Evolutionary conservation across 306 rosid species (phyloP).

Genomic region (Sphenostylis stenocarpa): DNA sequence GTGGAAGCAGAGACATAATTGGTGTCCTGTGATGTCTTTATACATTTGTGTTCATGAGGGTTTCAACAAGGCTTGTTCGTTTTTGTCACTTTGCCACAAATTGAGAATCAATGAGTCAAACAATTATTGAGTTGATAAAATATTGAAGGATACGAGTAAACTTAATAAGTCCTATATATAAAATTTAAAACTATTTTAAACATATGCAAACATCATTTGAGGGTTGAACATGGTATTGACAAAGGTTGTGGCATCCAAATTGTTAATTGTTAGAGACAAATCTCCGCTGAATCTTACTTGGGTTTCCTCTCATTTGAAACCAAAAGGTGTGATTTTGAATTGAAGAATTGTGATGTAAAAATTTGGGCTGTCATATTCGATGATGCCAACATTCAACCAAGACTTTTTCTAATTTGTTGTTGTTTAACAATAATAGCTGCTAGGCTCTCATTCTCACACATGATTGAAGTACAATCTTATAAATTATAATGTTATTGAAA

Average conservation of each 20-base stretch:
- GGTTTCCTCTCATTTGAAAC: background rate
- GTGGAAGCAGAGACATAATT: constrained; percentile 13
- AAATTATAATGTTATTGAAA: background rate
- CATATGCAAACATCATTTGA: too few relatives aligned
- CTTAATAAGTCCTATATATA: too few relatives aligned
- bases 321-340: background rate
- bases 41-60: background rate
- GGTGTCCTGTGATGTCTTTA: background rate
- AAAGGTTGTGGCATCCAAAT: background rate
- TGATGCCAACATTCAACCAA: background rate
- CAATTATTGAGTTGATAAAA: background rate
- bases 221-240: background rate
- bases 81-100: background rate
- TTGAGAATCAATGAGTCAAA: background rate
- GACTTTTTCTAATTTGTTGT: background rate
- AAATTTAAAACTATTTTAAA: too few relatives aligned
- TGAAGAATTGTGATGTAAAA: background rate
- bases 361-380: background rate
- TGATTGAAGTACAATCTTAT: background rate
- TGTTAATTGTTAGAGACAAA: background rate
- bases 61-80: background rate
- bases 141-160: background rate
- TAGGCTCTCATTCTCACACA: background rate
- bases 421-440: background rate
- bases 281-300: background rate